Base-by-base conservation (phyloP, 768 basidiomycete species). In the Serendipita sp. region DNA sequence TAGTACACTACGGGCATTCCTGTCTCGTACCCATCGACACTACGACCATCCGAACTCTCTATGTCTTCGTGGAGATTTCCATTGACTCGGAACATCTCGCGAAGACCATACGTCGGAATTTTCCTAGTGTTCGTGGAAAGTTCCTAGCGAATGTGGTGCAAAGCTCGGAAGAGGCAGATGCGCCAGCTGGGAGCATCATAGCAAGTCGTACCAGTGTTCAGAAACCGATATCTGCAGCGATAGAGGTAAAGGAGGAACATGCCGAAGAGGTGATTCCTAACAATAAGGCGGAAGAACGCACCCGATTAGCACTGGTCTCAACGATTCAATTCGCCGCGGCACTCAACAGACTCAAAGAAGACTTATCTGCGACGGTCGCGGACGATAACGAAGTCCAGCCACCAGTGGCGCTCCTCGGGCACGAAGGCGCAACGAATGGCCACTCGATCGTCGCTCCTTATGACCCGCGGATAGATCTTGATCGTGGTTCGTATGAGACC, bases 261-360 rank as follows among this genome's bases (percentile, higher is more conserved):
- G 28, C 56, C 10, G 30, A 10, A 23, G 28, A 23, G 4, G 10
- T 30, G 16, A 32, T 8, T 32, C 8, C 8, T 5, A 18, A 8
- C 8, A n/a, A 75, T 51, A 13, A 41, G 7, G 13, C 41, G 41
- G 41, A 13, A 41, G 41, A 13, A 13, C 73, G 74, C 3, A 96
- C 92, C 16, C 81, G 86, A 67, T 75, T 98, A 16, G 94, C 94
- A 0, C 75, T 98, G 32, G 96, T 99, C 0, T 97, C 94, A 0
- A 99, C 96, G 0, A 97, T 99, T 36, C 96, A 99, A 73, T 99
- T 99, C 71, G 91, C 94, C 23, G 85, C 94, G 4, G 91, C 95
- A 10, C 78, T 98, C 10, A 92, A 97, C 68, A 81, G 80, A 30
- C 81, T 98, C 30, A 88, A 89, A 69, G 88, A 91, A 34, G 86